Evolutionary conservation across 2,329 filamentous ascomycete genomes (phyloP).

Genomic region (Oidium heveae): DNA sequence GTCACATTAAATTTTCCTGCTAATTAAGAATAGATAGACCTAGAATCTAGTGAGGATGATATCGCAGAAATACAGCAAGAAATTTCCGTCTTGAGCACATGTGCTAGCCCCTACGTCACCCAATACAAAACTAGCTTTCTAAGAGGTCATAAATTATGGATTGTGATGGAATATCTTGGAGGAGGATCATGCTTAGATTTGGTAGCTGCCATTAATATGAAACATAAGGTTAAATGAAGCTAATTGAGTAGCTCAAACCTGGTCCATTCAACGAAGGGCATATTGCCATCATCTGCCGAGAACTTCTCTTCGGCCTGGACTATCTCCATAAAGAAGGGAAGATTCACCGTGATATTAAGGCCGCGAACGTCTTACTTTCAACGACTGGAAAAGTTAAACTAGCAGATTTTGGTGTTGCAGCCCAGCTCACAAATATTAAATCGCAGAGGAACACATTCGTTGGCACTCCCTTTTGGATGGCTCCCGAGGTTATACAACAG

Average conservation of each 20-base stretch:
- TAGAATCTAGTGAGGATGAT: slow-evolving; percentile 95
- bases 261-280: slow-evolving; percentile 71
- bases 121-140: slow-evolving; percentile 93
- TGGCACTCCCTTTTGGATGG: slow-evolving; percentile 95
- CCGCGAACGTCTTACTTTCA: slow-evolving; percentile 84
- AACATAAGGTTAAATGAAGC: not conserved
- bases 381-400: slow-evolving; percentile 79
- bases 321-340: slow-evolving; percentile 88
- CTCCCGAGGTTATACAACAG: slow-evolving; percentile 80
- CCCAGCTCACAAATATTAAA: slow-evolving; percentile 91
- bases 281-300: slow-evolving; percentile 82
- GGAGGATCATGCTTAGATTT: slow-evolving; percentile 88
- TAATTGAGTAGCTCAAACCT: slow-evolving; percentile 46
- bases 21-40: slow-evolving; percentile 52
- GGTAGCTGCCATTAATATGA: slow-evolving; percentile 24
- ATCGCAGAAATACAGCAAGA: slow-evolving; percentile 97
- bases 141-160: slow-evolving; percentile 94
- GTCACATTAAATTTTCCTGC: not conserved
- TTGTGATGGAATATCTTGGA: slow-evolving; percentile 94
- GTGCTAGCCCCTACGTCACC: slow-evolving; percentile 78
- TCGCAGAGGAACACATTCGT: slow-evolving; percentile 95
- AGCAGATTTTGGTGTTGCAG: slow-evolving; percentile 90
- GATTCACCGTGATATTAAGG: slow-evolving; percentile 92
- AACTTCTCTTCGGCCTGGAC: slow-evolving; percentile 70
- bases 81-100: slow-evolving; percentile 84